These are phyloP conservation scores for Cryptococcus sp. DNA, from an alignment of 1,284 basidiomycete genomes.

Conservation along the genomic window DNA sequence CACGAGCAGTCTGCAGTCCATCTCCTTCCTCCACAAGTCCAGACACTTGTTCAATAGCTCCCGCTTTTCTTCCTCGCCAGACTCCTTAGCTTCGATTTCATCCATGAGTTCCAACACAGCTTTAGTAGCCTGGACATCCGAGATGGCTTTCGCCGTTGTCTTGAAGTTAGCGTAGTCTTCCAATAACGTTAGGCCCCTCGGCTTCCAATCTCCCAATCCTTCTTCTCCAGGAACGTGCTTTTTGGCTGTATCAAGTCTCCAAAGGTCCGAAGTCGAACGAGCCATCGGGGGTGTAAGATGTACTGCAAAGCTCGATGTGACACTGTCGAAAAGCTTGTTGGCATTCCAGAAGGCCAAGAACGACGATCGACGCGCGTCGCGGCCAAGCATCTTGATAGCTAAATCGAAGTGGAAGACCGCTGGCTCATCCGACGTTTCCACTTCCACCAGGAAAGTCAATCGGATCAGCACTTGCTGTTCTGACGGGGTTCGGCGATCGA, in stretches of 20 bases:
- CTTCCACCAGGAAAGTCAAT: conserved; percentile 72
- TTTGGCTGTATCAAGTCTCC: conserved; percentile 90
- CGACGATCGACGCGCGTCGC: conserved; percentile 76
- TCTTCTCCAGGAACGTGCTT: conserved; percentile 94
- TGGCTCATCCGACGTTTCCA: conserved; percentile 80
- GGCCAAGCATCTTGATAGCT: conserved; percentile 78
- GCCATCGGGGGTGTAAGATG: conserved; percentile 80
- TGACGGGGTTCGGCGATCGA: conserved; percentile 79
- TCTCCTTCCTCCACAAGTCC: conserved; percentile 76
- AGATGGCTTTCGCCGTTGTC: conserved; percentile 68
- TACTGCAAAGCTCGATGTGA: conserved; percentile 72
- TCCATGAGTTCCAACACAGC: conserved; percentile 62
- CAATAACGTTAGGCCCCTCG: conserved; percentile 81
- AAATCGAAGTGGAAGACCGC: conserved; percentile 84
- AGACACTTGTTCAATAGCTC: conserved; percentile 66
- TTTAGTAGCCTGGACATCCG: conserved; percentile 85
- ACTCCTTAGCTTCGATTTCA: conserved; percentile 30
- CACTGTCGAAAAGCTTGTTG: conserved; percentile 63
- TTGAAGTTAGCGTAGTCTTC: conserved; percentile 76
- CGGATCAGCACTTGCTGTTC: conserved; percentile 79
- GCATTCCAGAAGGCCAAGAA: conserved; percentile 70
- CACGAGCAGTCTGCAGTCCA: conserved; percentile 74
- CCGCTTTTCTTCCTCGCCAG: conserved; percentile 64
- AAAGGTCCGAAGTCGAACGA: conserved; percentile 82
- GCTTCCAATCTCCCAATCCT: conserved; percentile 74